These are phyloP conservation scores for Globisporangium viniferum DNA, from an alignment of 352 stramenopile genomes.

Conservation along the genomic window DNA sequence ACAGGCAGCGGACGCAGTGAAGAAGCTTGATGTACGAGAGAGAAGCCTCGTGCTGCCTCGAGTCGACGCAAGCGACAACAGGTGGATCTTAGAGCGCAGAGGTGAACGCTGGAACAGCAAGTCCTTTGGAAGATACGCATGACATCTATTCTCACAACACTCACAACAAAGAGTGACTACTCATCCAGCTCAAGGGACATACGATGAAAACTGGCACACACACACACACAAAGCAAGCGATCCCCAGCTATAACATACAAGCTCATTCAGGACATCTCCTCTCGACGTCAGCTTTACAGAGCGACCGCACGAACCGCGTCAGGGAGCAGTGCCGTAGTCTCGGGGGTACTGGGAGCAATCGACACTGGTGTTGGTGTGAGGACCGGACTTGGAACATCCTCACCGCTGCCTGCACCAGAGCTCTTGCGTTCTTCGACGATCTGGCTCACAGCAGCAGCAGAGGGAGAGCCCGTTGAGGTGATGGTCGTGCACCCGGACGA, in stretches of 20 bases:
- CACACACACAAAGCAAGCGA: no score
- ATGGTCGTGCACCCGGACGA: background rate
- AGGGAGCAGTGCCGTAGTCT: background rate
- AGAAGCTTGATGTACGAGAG: constrained; percentile 37
- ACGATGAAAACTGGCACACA: no score
- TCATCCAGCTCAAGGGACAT: no score
- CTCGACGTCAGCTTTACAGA: background rate
- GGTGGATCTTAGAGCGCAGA: constrained; percentile 32
- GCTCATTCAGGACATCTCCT: no score
- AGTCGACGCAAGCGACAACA: constrained; percentile 69
- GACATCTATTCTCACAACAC: no score
- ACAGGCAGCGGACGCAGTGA: constrained; percentile 35
- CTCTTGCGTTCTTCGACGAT: background rate
- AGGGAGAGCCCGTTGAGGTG: background rate
- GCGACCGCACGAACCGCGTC: background rate
- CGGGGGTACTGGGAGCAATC: background rate
- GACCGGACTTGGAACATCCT: no score
- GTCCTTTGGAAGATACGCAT: no score
- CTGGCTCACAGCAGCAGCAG: background rate
- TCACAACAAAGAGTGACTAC: no score
- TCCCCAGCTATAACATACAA: no score
- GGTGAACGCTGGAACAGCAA: background rate
- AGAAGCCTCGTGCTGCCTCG: constrained; percentile 23
- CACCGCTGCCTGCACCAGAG: background rate
- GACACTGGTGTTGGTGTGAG: background rate